These are phyloP conservation scores for Calonectria leucothoes DNA, from an alignment of 2,329 filamentous ascomycete species.

Conservation along the genomic window DNA sequence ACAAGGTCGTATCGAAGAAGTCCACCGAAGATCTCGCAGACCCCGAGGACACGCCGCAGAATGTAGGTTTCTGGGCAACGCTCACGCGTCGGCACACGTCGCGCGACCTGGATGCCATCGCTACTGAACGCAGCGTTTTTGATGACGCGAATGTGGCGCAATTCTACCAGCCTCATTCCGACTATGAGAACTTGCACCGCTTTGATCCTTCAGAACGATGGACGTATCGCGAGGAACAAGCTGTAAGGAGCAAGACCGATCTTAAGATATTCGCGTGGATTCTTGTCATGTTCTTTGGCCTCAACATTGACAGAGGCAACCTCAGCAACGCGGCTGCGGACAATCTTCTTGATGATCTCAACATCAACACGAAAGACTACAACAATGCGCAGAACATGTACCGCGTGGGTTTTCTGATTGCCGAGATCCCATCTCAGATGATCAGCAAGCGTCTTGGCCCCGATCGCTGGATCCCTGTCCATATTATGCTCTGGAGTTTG, in stretches of 20 bases:
- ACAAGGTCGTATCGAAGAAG: slow-evolving; percentile 1
- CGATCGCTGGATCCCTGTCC: slow-evolving; percentile 47
- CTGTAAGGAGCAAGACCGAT: slow-evolving; percentile 57
- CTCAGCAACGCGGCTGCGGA: slow-evolving; percentile 46
- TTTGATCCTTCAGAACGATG: slow-evolving; percentile 51
- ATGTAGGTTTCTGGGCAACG: slow-evolving; percentile 1
- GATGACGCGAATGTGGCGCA: not conserved
- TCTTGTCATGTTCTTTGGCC: slow-evolving; percentile 64
- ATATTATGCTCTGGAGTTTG: slow-evolving; percentile 29
- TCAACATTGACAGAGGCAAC: slow-evolving; percentile 55
- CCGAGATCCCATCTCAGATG: slow-evolving; percentile 72
- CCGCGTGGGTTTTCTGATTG: slow-evolving; percentile 63
- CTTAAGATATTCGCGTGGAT: slow-evolving; percentile 62
- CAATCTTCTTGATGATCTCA: slow-evolving; percentile 54
- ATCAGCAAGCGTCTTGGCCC: slow-evolving; percentile 62
- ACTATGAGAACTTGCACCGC: slow-evolving; percentile 49
- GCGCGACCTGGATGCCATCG: not conserved
- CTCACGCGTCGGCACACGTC: not conserved
- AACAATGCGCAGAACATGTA: slow-evolving; percentile 69
- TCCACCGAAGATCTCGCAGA: not conserved
- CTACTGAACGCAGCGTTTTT: slow-evolving; percentile 11
- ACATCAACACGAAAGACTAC: slow-evolving; percentile 54
- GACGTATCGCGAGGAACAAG: slow-evolving; percentile 50
- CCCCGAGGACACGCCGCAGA: not conserved
- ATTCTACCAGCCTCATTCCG: slow-evolving; percentile 3